phyloP scores from a whole-genome alignment of 345 rosid species.

The Gossypium herbaceum region DNA sequence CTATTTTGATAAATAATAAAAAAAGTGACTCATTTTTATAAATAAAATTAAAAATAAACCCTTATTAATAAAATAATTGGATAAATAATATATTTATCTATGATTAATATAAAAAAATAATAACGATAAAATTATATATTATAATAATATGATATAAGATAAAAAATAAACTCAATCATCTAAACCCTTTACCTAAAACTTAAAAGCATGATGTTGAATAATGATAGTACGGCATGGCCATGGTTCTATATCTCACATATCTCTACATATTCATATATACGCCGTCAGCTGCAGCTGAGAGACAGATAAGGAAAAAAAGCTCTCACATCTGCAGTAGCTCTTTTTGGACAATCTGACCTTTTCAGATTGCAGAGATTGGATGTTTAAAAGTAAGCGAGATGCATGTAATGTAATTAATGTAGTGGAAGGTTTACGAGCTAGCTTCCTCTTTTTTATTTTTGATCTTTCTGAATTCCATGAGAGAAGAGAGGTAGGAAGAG shows the following conservation, averaged over 20 bases:
- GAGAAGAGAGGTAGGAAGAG: not conserved
- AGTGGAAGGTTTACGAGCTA: not conserved
- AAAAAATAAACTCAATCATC: too few relatives aligned
- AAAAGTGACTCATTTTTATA: too few relatives aligned
- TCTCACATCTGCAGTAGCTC: constrained; percentile 4
- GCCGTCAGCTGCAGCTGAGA: not conserved
- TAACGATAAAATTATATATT: too few relatives aligned
- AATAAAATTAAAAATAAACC: too few relatives aligned
- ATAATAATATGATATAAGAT: too few relatives aligned
- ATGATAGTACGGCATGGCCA: not conserved
- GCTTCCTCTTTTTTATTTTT: not conserved
- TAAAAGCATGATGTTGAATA: too few relatives aligned
- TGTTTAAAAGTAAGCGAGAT: constrained; percentile 13
- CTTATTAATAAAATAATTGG: fast-evolving
- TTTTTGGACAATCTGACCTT: constrained; percentile 14
- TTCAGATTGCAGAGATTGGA: constrained; percentile 9
- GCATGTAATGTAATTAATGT: not conserved
- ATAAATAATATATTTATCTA: fast-evolving
- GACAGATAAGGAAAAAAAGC: not conserved
- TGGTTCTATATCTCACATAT: not conserved
- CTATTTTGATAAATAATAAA: too few relatives aligned
- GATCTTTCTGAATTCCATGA: constrained; percentile 2
- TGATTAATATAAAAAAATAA: too few relatives aligned
- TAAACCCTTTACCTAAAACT: too few relatives aligned
- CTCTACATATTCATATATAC: not conserved